These are phyloP conservation scores for Nicotiana rustica DNA, from an alignment of 305 asterid genomes.

Conservation along the genomic window DNA sequence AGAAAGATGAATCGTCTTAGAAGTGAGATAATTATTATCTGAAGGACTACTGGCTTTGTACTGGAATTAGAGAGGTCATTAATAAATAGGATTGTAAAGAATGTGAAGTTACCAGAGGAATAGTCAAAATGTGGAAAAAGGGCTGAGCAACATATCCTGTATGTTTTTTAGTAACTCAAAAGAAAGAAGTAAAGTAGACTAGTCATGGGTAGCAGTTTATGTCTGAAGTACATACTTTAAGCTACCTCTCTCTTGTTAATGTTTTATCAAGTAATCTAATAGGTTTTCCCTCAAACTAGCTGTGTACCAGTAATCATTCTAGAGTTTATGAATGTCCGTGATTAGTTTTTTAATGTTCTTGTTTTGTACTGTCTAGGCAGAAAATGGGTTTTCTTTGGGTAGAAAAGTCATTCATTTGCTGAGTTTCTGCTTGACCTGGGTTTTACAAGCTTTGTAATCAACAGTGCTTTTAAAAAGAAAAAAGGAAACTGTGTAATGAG, in stretches of 20 bases:
- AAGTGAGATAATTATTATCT: not conserved
- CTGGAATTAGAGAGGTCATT: not conserved
- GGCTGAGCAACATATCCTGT: not conserved
- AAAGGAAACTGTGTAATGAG: not conserved
- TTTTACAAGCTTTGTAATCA: not conserved
- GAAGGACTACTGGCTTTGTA: not conserved
- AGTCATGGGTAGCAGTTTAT: not conserved
- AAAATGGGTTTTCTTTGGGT: not conserved
- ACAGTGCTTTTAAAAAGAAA: no score
- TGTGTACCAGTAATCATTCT: not conserved
- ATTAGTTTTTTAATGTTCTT: not conserved
- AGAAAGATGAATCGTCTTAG: slow-evolving; percentile 9
- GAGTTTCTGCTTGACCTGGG: not conserved
- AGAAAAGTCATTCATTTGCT: not conserved
- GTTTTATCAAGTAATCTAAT: slow-evolving; percentile 10
- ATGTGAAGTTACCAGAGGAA: not conserved
- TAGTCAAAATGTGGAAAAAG: not conserved
- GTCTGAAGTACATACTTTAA: not conserved
- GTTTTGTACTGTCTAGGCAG: slow-evolving; percentile 4
- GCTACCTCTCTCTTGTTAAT: slow-evolving; percentile 21
- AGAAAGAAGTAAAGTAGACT: not conserved
- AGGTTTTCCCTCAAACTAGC: slow-evolving; percentile 3
- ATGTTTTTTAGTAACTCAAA: slow-evolving; percentile 16
- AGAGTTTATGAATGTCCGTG: not conserved
- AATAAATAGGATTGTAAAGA: not conserved